Conservation (phyloP, 1,139 yeast species). For the Entelexis paramagnoliae region DNA sequence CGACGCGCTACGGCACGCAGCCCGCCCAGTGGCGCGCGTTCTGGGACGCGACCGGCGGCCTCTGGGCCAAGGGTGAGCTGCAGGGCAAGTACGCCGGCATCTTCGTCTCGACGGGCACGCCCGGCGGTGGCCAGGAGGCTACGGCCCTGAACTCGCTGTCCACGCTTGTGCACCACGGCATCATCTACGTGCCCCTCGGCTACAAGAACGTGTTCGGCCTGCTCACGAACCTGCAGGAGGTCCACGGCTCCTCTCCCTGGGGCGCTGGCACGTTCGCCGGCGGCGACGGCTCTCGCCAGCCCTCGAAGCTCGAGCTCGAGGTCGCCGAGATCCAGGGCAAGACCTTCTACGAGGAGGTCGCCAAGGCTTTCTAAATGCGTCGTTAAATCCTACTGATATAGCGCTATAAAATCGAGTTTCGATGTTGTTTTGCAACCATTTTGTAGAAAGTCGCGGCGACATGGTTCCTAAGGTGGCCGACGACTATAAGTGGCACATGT, state of each 20-base stretch:
- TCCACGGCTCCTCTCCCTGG: constrained; percentile 81
- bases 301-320: constrained; percentile 53
- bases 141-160: constrained; percentile 59
- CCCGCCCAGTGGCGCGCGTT: constrained; percentile 76
- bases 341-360: constrained; percentile 43
- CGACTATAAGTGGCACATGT: too few relatives aligned
- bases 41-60: constrained; percentile 74
- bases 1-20: constrained; percentile 73
- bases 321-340: constrained; percentile 58
- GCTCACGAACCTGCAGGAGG: constrained; percentile 51
- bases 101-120: constrained; percentile 69
- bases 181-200: constrained; percentile 72
- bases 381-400: not conserved
- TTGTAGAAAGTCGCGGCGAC: too few relatives aligned
- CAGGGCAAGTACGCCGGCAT: constrained; percentile 68
- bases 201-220: constrained; percentile 53
- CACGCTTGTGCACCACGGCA: constrained; percentile 66
- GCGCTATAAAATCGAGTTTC: not conserved
- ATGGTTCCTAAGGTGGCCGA: too few relatives aligned
- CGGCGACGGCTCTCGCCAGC: constrained; percentile 68
- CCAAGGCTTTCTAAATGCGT: constrained; percentile 14
- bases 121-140: constrained; percentile 77
- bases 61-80: constrained; percentile 70
- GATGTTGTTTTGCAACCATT: too few relatives aligned
- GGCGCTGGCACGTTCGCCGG: constrained; percentile 82